Conservation (phyloP, 805 yeast genomes). For the Candida takata region DNA sequence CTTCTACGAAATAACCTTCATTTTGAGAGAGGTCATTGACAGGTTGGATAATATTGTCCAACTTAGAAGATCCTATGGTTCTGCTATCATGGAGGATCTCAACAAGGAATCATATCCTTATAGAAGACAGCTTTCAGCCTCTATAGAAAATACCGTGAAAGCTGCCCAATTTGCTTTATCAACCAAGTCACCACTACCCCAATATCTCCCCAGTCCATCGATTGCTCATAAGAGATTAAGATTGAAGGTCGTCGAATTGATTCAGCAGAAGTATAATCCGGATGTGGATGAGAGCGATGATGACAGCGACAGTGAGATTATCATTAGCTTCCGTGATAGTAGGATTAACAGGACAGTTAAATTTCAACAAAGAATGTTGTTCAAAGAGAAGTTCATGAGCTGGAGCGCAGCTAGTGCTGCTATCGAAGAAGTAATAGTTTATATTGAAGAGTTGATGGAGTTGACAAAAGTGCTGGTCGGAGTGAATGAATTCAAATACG, state of each 20-base stretch:
- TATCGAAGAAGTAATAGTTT: conserved; percentile 41
- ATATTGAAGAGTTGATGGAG: conserved; percentile 38
- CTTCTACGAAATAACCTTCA: conserved; percentile 38
- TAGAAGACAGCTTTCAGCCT: conserved; percentile 38
- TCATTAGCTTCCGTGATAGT: conserved; percentile 9
- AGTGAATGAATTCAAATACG: conserved; percentile 42
- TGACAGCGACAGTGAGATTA: conserved; percentile 21
- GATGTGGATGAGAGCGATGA: too few relatives aligned
- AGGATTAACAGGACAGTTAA: conserved; percentile 5
- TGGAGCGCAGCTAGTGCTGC: conserved; percentile 49
- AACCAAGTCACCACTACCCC: conserved; percentile 42
- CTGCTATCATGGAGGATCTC: conserved; percentile 39
- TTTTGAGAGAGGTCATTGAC: conserved; percentile 39
- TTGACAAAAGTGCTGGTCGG: conserved; percentile 39
- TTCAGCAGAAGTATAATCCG: conserved; percentile 23
- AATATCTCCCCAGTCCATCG: conserved; percentile 42
- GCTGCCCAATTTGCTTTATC: conserved; percentile 37
- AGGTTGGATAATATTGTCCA: conserved; percentile 39
- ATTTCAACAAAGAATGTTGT: conserved; percentile 19
- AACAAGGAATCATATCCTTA: conserved; percentile 34
- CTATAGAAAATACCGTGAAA: conserved; percentile 31
- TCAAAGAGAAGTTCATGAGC: conserved; percentile 35
- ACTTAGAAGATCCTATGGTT: conserved; percentile 36
- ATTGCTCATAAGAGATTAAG: conserved; percentile 40
- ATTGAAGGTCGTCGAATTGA: conserved; percentile 33